Base-by-base conservation (phyloP, 208 protist species). In the Endotrypanum monterogeii region DNA sequence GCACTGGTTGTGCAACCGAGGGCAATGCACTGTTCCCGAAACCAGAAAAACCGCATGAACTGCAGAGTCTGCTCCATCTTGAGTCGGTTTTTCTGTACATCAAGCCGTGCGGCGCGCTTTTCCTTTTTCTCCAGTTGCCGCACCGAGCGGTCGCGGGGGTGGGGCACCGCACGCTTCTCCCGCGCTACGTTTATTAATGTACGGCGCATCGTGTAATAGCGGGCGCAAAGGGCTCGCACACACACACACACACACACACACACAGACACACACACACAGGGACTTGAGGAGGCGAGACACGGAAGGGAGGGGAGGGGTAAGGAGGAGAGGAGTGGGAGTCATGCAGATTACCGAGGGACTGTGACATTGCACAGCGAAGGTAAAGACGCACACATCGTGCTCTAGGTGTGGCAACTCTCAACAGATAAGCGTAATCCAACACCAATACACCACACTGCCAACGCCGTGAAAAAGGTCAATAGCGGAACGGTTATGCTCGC, bases 141-240 rank as follows among this genome's bases (percentile, higher is more conserved):
- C 76, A 96, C 87, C 25, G 83, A 81, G 28, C 92, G 89, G 60
- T 91, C 85, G 35, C 86, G 83, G 18, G 92, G 92, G 72, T 93
- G 89, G 51, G 75, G 62, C 65, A 91, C 62, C n/a, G 73, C 74
- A 14, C 69, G 66, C 71, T 73, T 73, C 69, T 83, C 79, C 25
- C 82, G 82, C 54, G 69, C 68, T 18, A 76, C 60, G 35, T 84
- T 84, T 48, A 70, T 41, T 41, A 76, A 52, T 32, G 56, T 55
- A 44, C 80, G 79, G 39, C 67, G 78, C 79, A 80, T 84, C n/a
- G 39, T 54, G 23, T 30, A 37, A 18, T 48, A 65, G 60, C 23
- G 23, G 60, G 14, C 9, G 37, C 60, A 11, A 65, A 32, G 46
- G n/a, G 12, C 25, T 4, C 14, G n/a, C n/a, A 37, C 57, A 32